phyloP scores from a whole-genome alignment of 192 early-diverging fungal genomes.

The Linnemannia zychae region DNA sequence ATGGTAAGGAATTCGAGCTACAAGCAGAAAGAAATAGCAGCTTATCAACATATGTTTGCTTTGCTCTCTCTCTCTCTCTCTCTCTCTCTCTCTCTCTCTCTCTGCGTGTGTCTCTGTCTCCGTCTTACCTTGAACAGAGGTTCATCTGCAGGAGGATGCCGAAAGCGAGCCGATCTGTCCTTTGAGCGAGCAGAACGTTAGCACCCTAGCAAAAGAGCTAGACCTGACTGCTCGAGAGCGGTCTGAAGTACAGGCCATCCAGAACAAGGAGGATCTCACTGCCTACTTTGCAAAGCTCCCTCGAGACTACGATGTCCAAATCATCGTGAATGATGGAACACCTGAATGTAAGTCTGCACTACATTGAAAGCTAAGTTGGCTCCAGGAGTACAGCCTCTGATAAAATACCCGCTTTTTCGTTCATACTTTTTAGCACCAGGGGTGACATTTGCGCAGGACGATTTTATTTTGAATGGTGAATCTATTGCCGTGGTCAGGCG shows the following conservation, averaged over 20 bases:
- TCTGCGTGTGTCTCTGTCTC: background rate
- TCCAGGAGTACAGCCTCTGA: background rate
- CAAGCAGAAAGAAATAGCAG: too few relatives aligned
- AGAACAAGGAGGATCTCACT: conserved; percentile 36
- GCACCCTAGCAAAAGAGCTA: conserved; percentile 14
- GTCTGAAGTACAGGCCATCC: conserved; percentile 28
- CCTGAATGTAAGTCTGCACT: conserved; percentile 30
- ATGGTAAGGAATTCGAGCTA: too few relatives aligned
- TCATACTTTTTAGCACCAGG: conserved; percentile 23
- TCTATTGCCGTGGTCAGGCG: conserved; percentile 34
- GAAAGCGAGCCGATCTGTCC: conserved; percentile 44
- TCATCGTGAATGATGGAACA: conserved; percentile 9
- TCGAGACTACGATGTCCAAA: conserved; percentile 42
- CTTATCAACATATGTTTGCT: too few relatives aligned
- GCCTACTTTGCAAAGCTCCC: conserved; percentile 38
- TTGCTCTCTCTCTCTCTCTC: too few relatives aligned
- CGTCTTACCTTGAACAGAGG: conserved; percentile 28
- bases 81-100: background rate
- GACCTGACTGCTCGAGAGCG: conserved; percentile 26
- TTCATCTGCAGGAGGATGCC: conserved; percentile 42
- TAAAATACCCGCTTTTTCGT: background rate
- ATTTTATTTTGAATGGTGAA: conserved; percentile 31
- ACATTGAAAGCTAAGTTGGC: background rate
- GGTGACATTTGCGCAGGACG: conserved; percentile 38
- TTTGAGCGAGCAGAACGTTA: conserved; percentile 30